These are phyloP conservation scores for Nakaseomyces kungkrabaensis DNA, from an alignment of 1,139 yeast species.

Conservation along the genomic window DNA sequence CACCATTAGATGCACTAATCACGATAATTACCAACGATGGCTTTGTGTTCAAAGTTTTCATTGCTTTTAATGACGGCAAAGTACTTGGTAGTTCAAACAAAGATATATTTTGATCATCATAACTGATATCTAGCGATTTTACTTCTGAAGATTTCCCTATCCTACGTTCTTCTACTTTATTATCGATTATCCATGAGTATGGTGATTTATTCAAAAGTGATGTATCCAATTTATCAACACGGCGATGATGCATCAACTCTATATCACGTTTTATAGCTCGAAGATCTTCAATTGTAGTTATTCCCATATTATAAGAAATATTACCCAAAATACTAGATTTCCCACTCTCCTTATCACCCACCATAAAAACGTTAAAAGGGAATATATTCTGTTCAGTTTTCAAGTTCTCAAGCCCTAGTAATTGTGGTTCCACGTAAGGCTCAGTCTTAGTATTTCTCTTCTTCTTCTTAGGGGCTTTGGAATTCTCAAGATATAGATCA, in stretches of 20 bases:
- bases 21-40: neutral
- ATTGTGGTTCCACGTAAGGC: neutral
- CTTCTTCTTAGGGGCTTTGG: slow-evolving; percentile 8
- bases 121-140: neutral
- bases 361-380: slow-evolving; percentile 25
- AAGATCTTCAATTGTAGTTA: slow-evolving; percentile 60
- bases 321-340: slow-evolving; percentile 85
- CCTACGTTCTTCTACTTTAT: slow-evolving; percentile 63
- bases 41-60: neutral
- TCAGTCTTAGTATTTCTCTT: neutral
- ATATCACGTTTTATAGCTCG: slow-evolving; percentile 60
- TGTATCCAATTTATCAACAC: slow-evolving; percentile 57
- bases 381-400: neutral
- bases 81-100: slow-evolving; percentile 1
- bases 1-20: neutral
- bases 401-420: neutral
- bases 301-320: slow-evolving; percentile 58
- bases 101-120: slow-evolving; percentile 1
- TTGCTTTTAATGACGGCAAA: neutral
- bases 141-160: slow-evolving; percentile 54
- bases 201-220: slow-evolving; percentile 87
- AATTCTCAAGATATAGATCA: neutral
- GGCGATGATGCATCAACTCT: neutral
- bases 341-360: slow-evolving; percentile 92
- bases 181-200: slow-evolving; percentile 68